Conservation (phyloP, 768 basidiomycete species). For the Plicaturopsis crispa region DNA sequence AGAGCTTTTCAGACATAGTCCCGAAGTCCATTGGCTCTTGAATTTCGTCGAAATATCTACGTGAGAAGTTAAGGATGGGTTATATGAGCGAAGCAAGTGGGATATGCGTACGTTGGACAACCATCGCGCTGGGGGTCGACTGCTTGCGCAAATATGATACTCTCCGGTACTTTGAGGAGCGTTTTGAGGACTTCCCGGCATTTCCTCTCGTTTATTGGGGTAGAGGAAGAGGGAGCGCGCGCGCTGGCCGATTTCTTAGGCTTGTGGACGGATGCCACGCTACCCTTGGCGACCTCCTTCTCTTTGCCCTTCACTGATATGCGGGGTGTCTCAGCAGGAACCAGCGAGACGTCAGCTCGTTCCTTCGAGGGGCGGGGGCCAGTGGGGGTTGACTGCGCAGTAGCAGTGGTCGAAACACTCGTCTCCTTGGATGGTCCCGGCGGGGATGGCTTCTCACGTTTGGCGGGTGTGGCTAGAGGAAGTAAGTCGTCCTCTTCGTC, state of each 20-base stretch:
- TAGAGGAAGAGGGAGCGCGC: constrained; percentile 18
- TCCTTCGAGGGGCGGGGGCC: constrained; percentile 7
- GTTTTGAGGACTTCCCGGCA: constrained; percentile 63
- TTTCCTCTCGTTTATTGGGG: constrained; percentile 76
- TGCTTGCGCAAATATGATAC: constrained; percentile 67
- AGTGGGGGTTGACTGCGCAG: constrained; percentile 11
- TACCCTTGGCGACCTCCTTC: constrained; percentile 36
- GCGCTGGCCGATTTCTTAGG: constrained; percentile 28
- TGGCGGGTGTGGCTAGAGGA: constrained; percentile 52
- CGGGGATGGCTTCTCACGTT: constrained; percentile 36
- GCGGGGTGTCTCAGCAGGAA: constrained; percentile 24
- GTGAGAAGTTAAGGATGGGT: constrained; percentile 4
- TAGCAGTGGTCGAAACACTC: constrained; percentile 22
- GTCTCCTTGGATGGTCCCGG: constrained; percentile 34
- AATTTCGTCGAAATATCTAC: constrained; percentile 89
- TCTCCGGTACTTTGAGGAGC: constrained; percentile 56
- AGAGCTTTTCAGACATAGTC: constrained; percentile 68
- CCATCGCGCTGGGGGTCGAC: constrained; percentile 81
- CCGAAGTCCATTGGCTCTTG: constrained; percentile 89
- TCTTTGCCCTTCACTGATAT: constrained; percentile 69
- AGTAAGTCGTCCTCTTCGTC: constrained; percentile 60
- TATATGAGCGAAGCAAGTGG: neutral
- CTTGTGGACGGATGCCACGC: constrained; percentile 29
- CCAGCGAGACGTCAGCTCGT: constrained; percentile 12
- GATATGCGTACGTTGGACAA: constrained; percentile 77